Evolutionary conservation across 2,329 filamentous ascomycete species (phyloP).

Genomic region (Aspergillus neoniger): DNA sequence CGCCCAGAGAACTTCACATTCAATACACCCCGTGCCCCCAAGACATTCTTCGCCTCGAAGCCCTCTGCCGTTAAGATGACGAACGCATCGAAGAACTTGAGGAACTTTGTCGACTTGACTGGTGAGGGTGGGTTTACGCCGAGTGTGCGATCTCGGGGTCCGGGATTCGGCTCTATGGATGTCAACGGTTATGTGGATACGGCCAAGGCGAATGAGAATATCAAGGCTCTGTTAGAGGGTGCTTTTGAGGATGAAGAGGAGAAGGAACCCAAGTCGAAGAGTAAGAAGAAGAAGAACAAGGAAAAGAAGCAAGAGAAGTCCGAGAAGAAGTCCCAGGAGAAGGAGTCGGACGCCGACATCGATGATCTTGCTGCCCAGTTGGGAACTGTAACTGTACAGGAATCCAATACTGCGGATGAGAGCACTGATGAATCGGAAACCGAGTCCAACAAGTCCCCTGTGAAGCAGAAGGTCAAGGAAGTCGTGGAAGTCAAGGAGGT

Average conservation of each 20-base stretch:
- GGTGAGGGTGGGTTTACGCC: constrained; percentile 50
- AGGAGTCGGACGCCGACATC: constrained; percentile 36
- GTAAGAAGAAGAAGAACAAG: constrained; percentile 23
- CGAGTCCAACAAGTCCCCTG: constrained; percentile 50
- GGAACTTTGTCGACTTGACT: constrained; percentile 54
- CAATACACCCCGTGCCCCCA: constrained; percentile 53
- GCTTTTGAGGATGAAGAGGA: constrained; percentile 55
- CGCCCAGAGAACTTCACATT: constrained; percentile 52
- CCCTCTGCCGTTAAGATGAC: constrained; percentile 41
- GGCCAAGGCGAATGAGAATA: constrained; percentile 54
- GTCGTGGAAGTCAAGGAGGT: constrained; percentile 37
- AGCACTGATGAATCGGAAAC: constrained; percentile 42
- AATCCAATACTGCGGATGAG: constrained; percentile 30
- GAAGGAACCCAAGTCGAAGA: constrained; percentile 40
- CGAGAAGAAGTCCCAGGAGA: constrained; percentile 17
- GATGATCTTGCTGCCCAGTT: constrained; percentile 49
- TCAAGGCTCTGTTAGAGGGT: constrained; percentile 54
- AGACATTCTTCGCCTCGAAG: constrained; percentile 57
- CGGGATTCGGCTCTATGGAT: constrained; percentile 57
- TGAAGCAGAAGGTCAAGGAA: constrained; percentile 26
- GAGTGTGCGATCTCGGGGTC: constrained; percentile 47
- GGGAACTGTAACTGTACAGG: constrained; percentile 44
- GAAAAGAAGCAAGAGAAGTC: constrained; percentile 22
- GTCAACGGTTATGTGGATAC: constrained; percentile 54
- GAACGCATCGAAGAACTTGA: constrained; percentile 47